Base-by-base conservation (phyloP, 495 filamentous ascomycete species). In the Talaromyces nanjingensis region DNA sequence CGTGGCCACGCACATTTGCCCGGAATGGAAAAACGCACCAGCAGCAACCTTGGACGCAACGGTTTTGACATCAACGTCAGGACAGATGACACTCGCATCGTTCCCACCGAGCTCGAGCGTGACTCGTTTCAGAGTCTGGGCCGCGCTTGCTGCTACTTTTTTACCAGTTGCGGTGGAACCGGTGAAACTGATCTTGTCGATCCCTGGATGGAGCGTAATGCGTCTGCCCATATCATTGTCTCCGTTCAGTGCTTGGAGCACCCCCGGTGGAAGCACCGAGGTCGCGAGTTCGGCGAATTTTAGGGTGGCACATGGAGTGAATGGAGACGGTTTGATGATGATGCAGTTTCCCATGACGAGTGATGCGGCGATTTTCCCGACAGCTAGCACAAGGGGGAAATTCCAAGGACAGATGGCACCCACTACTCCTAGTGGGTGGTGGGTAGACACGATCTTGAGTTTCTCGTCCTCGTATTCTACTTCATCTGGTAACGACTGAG, bases 111-210 rank as follows among this genome's bases (percentile, higher is more conserved):
- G 29, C 29, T 31, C 29, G 29, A 31, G 29, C 6, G 29, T 31
- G 29, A 31, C 6, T 31, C 29, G 5, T 31, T 31, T 31, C 6
- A 31, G 29, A 7, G 29, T 31, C 4, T 31, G 29, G 29, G 29
- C 29, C 29, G 29, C 29, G 29, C 29, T 6, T 7, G 29, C 29
- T 31, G 29, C 29, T 31, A 91, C 83, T 45, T 77, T 80, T 71
- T 87, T 87, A 12, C 88, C 88, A 0, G 86, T 88, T 1, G 78
- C 70, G 31, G 80, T 84, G 6, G 85, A 87, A 4, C 88, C 88
- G 0, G 87, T 91, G 72, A 91, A 91, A 62, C 75, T 82, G 69
- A 90, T 86, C 76, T 90, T 89, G 62, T 82, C 81, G 65, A 91
- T 84, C 2, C 77, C 82, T 0, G 83, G 79, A 66, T 91, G 68